These are phyloP conservation scores for Brassica rapa DNA, from an alignment of 345 rosid species.

Conservation along the genomic window DNA sequence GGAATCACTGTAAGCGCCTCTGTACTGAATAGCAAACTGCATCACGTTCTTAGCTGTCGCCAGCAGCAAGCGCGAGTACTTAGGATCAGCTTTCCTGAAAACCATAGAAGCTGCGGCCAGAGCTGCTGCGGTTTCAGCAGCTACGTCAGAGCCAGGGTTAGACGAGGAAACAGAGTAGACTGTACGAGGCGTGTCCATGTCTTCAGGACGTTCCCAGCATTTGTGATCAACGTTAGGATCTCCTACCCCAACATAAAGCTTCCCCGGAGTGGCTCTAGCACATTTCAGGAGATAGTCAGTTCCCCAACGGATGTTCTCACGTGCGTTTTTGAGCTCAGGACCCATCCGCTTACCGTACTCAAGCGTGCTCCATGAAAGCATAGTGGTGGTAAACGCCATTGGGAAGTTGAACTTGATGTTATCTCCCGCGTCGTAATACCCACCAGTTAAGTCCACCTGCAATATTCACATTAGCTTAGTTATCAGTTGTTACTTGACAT, in stretches of 20 bases:
- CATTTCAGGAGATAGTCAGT: constrained; percentile 85
- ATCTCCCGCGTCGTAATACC: constrained; percentile 95
- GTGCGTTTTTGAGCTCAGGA: constrained; percentile 53
- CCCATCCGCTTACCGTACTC: constrained; percentile 83
- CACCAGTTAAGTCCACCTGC: constrained; percentile 86
- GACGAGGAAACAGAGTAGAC: constrained; percentile 73
- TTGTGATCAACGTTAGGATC: constrained; percentile 86
- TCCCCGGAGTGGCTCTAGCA: constrained; percentile 70
- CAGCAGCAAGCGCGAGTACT: constrained; percentile 54
- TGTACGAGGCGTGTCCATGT: constrained; percentile 79
- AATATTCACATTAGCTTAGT: neutral
- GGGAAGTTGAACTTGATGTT: constrained; percentile 91
- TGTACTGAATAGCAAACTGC: constrained; percentile 75
- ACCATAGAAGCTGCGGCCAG: constrained; percentile 93
- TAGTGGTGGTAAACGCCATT: constrained; percentile 90
- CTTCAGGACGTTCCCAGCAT: constrained; percentile 97
- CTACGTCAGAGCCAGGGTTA: constrained; percentile 89
- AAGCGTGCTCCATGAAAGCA: constrained; percentile 85
- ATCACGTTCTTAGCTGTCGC: constrained; percentile 64
- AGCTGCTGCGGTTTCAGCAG: constrained; percentile 87
- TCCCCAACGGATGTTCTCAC: constrained; percentile 80
- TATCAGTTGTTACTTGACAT: neutral
- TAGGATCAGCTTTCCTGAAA: constrained; percentile 58
- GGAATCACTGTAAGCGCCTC: constrained; percentile 78
- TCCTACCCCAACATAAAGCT: constrained; percentile 89